These are phyloP conservation scores for Pseudonitzschia delicatissima DNA, from an alignment of 108 stramenopile genomes.

Conservation along the genomic window DNA sequence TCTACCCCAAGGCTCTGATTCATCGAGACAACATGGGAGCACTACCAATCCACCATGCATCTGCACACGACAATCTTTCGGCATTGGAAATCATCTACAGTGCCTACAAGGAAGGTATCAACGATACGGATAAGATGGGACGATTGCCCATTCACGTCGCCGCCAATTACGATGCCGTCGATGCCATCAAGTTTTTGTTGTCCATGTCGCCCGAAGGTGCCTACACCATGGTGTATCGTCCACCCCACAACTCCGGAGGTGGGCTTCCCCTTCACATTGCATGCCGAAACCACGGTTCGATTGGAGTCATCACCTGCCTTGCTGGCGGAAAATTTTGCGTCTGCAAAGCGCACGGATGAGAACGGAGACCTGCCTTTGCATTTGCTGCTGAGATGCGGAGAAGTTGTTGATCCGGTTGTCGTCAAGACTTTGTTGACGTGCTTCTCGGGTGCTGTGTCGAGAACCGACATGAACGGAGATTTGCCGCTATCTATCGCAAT, in stretches of 20 bases:
- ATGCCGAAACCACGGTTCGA: slow-evolving; percentile 77
- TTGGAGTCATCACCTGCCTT: slow-evolving; percentile 85
- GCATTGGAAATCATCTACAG: slow-evolving; percentile 86
- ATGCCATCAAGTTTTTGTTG: slow-evolving; percentile 78
- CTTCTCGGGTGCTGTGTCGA: slow-evolving; percentile 66
- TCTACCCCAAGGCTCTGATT: slow-evolving; percentile 84
- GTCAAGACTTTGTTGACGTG: slow-evolving; percentile 87
- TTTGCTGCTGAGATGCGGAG: slow-evolving; percentile 81
- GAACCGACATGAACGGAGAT: slow-evolving; percentile 83
- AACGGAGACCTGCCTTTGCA: slow-evolving; percentile 86
- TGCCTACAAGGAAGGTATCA: slow-evolving; percentile 87
- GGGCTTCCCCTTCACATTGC: slow-evolving; percentile 84
- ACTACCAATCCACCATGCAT: slow-evolving; percentile 87
- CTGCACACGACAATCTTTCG: slow-evolving; percentile 73
- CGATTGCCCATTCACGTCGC: slow-evolving; percentile 86
- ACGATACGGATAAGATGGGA: slow-evolving; percentile 75
- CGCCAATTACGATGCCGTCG: slow-evolving; percentile 81
- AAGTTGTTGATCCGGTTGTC: slow-evolving; percentile 80
- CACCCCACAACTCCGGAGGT: slow-evolving; percentile 64
- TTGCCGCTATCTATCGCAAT: slow-evolving; percentile 80
- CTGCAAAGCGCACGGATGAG: slow-evolving; percentile 79
- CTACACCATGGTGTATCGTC: slow-evolving; percentile 77
- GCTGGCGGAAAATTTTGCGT: slow-evolving; percentile 75
- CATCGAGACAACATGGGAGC: slow-evolving; percentile 84
- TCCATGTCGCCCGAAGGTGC: slow-evolving; percentile 77